phyloP scores from a whole-genome alignment of 1,284 basidiomycete genomes.

The Ceratobasidium sp. region DNA sequence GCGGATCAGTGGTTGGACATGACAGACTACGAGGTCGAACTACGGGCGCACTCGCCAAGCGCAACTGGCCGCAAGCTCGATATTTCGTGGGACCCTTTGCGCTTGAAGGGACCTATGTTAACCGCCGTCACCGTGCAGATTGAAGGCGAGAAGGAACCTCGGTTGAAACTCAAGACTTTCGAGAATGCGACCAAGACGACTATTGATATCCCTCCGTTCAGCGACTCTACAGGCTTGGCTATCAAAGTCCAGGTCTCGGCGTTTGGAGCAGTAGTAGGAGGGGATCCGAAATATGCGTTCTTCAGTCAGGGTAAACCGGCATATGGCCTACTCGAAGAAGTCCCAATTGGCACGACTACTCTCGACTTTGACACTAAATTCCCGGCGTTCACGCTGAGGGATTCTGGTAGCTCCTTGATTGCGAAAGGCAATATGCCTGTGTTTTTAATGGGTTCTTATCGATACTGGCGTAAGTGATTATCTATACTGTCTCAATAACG shows the following conservation, averaged over 20 bases:
- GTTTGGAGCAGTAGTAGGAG: not conserved
- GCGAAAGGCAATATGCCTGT: not conserved
- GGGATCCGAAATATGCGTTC: not conserved
- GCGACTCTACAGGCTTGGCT: not conserved
- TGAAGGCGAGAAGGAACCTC: no score
- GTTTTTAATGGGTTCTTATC: not conserved
- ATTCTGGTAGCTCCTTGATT: not conserved
- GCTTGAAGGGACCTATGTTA: no score
- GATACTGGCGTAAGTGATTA: not conserved
- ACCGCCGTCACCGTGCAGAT: no score
- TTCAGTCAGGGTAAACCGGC: not conserved
- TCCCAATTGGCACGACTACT: not conserved
- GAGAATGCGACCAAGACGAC: no score
- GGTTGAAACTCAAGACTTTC: no score
- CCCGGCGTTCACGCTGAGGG: not conserved
- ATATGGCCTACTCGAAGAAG: no score
- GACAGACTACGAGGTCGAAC: slow-evolving; percentile 3
- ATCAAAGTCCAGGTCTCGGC: not conserved
- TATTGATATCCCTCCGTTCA: not conserved
- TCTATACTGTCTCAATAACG: no score
- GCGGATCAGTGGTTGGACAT: slow-evolving; percentile 1
- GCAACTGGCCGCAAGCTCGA: not conserved
- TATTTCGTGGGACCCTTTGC: no score
- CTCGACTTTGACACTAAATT: not conserved
- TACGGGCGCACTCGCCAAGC: not conserved